These are phyloP conservation scores for Candida yuanshanica DNA, from an alignment of 805 yeast genomes.

Conservation along the genomic window DNA sequence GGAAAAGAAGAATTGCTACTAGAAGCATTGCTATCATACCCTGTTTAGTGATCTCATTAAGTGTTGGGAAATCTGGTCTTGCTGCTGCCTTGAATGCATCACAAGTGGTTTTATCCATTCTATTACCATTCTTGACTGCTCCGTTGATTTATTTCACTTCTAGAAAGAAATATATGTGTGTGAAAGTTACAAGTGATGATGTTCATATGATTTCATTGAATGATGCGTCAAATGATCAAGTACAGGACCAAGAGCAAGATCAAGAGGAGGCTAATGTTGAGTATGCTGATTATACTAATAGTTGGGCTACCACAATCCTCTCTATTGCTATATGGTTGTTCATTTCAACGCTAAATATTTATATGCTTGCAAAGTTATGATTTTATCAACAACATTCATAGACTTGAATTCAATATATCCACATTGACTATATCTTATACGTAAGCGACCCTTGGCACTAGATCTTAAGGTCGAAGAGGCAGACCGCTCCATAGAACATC, in stretches of 20 bases:
- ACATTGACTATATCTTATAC: too few relatives aligned
- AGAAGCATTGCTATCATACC: constrained; percentile 78
- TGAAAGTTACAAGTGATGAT: constrained; percentile 30
- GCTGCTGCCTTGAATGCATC: constrained; percentile 72
- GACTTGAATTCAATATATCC: too few relatives aligned
- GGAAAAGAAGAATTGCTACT: constrained; percentile 74
- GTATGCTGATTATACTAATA: constrained; percentile 52
- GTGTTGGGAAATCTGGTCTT: constrained; percentile 71
- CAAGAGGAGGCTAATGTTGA: constrained; percentile 12
- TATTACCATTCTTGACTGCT: constrained; percentile 79
- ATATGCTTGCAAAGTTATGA: constrained; percentile 41
- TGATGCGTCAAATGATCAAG: constrained; percentile 2
- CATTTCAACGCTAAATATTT: constrained; percentile 65
- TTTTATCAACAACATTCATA: too few relatives aligned
- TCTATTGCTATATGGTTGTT: constrained; percentile 65
- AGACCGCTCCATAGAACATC: too few relatives aligned
- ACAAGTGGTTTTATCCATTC: constrained; percentile 76
- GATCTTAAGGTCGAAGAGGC: too few relatives aligned
- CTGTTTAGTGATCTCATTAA: constrained; percentile 63
- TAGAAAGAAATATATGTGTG: constrained; percentile 60
- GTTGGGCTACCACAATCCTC: constrained; percentile 45
- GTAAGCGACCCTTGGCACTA: too few relatives aligned
- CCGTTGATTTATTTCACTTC: constrained; percentile 83
- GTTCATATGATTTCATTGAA: constrained; percentile 5
- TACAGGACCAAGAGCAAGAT: constrained; percentile 10